phyloP scores from a whole-genome alignment of 2,329 filamentous ascomycete genomes.

The Fusarium devonianum region DNA sequence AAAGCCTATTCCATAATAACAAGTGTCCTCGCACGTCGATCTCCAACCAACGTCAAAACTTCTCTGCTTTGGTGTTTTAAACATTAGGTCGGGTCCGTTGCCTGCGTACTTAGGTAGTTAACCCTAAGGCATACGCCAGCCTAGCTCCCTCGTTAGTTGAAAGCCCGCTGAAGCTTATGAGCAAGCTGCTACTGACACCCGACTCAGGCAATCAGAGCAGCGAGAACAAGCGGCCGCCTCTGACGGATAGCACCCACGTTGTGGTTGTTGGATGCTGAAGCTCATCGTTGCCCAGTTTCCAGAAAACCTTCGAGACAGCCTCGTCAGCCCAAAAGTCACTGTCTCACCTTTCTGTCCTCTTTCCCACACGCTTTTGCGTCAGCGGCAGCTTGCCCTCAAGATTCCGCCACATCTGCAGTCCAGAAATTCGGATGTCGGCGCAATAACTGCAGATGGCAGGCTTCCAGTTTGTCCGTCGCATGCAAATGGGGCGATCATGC shows the following conservation, averaged over 20 bases:
- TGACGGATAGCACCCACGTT: neutral
- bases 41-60: too few species aligned
- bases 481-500: conserved; percentile 2
- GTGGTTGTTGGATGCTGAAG: neutral
- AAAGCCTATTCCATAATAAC: too few species aligned
- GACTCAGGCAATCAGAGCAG: neutral
- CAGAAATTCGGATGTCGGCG: neutral
- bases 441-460: conserved; percentile 14
- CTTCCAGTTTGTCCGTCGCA: conserved; percentile 14
- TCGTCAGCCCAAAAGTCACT: neutral
- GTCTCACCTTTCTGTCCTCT: neutral
- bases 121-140: neutral
- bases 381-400: neutral
- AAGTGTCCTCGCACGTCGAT: too few species aligned
- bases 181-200: neutral
- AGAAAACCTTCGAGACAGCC: conserved; percentile 1
- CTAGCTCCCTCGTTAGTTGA: neutral
- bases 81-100: too few species aligned
- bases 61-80: too few species aligned
- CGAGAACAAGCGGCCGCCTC: neutral
- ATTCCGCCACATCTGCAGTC: neutral
- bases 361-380: neutral
- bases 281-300: neutral
- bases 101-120: too few species aligned
- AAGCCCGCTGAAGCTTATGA: neutral